phyloP scores from a whole-genome alignment of 2,329 filamentous ascomycete species.

The Penicillium decumbens region DNA sequence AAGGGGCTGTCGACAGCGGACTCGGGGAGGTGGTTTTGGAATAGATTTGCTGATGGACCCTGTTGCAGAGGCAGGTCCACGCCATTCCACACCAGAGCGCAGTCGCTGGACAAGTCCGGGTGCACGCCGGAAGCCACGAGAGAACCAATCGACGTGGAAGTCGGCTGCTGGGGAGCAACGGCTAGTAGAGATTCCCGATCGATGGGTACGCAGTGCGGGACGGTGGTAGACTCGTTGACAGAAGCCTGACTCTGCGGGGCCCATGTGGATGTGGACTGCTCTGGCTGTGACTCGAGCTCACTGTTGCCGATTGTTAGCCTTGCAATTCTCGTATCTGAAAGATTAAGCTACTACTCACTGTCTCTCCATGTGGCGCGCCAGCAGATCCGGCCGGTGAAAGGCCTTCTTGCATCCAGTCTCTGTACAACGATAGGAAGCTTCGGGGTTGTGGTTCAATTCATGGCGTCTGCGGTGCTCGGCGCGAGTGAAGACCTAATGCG shows the following conservation, averaged over 20 bases:
- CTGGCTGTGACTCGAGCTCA: slow-evolving; percentile 36
- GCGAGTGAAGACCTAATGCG: slow-evolving; percentile 45
- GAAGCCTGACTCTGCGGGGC: slow-evolving; percentile 22
- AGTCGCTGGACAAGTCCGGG: slow-evolving; percentile 31
- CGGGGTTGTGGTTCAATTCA: slow-evolving; percentile 49
- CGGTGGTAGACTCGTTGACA: slow-evolving; percentile 19
- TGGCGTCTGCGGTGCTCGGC: slow-evolving; percentile 48
- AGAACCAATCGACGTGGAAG: slow-evolving; percentile 36
- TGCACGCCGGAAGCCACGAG: slow-evolving; percentile 34
- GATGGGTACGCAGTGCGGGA: slow-evolving; percentile 23
- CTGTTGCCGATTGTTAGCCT: slow-evolving; percentile 21
- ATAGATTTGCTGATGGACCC: slow-evolving; percentile 24
- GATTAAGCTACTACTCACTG: slow-evolving; percentile 37
- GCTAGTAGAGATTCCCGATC: slow-evolving; percentile 23
- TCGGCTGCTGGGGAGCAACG: slow-evolving; percentile 26
- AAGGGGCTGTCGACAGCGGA: slow-evolving; percentile 39
- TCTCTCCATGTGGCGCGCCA: slow-evolving; percentile 48
- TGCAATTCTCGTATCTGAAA: not conserved
- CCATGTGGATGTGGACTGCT: slow-evolving; percentile 24
- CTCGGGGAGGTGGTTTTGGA: slow-evolving; percentile 35
- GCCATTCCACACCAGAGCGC: slow-evolving; percentile 34
- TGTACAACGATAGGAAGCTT: slow-evolving; percentile 43
- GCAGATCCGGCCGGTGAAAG: slow-evolving; percentile 47
- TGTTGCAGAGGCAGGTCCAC: slow-evolving; percentile 34
- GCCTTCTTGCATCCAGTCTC: slow-evolving; percentile 45